Conservation (phyloP, 2,329 filamentous ascomycete genomes). For the Ascochyta pisi region DNA sequence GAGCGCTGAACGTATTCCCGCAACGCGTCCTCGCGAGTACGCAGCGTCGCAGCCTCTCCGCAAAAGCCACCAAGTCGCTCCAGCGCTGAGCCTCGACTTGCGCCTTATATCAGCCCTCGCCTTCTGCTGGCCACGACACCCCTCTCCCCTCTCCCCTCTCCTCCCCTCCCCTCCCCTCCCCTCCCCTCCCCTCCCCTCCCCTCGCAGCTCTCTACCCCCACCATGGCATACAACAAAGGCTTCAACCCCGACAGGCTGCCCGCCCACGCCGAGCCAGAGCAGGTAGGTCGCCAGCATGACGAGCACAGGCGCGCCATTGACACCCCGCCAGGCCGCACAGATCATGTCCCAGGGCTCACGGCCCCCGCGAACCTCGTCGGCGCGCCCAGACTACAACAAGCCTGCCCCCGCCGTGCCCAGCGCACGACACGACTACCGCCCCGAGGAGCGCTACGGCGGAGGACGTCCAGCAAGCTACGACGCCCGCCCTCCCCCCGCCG, state of each 20-base stretch:
- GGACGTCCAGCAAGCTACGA: constrained; percentile 38
- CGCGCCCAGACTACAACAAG: constrained; percentile 53
- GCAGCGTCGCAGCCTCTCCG: constrained; percentile 10
- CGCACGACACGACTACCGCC: constrained; percentile 44
- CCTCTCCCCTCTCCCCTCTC: background rate
- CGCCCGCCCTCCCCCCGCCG: constrained; percentile 46
- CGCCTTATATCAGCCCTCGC: constrained; percentile 10
- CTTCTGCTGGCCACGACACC: constrained; percentile 4
- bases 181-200: background rate
- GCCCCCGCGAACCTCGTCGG: constrained; percentile 45
- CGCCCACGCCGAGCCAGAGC: constrained; percentile 82
- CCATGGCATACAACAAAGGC: constrained; percentile 92
- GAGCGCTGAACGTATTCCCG: constrained; percentile 9
- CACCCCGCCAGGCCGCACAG: constrained; percentile 48
- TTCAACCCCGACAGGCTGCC: constrained; percentile 96
- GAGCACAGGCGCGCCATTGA: background rate
- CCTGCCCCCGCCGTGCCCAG: constrained; percentile 47
- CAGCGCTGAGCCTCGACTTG: constrained; percentile 8
- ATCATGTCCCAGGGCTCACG: constrained; percentile 46
- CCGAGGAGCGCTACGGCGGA: constrained; percentile 47
- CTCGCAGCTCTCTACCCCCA: constrained; percentile 11
- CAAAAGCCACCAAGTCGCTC: background rate
- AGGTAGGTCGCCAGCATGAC: constrained; percentile 56
- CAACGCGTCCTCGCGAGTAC: constrained; percentile 4
- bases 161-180: background rate